Evolutionary conservation across 2,329 filamentous ascomycete genomes (phyloP).

Genomic region (Fusarium coffeatum): DNA sequence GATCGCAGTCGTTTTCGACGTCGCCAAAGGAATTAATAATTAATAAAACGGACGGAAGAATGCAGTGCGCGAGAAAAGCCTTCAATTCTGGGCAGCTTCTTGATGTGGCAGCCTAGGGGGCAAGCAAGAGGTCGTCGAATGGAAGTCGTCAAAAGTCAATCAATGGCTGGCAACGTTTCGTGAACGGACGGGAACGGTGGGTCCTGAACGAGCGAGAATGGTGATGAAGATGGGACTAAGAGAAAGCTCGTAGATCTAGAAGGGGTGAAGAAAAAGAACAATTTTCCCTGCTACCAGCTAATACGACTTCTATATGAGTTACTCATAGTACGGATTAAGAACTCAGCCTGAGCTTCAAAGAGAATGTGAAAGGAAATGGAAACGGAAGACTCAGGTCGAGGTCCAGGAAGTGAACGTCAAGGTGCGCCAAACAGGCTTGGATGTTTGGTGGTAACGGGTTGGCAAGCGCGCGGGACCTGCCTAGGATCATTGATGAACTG

Average conservation of each 20-base stretch:
- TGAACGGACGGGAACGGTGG: conserved; percentile 42
- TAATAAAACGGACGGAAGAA: conserved; percentile 29
- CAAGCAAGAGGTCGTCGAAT: conserved; percentile 25
- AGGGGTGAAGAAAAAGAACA: conserved; percentile 29
- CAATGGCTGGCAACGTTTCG: conserved; percentile 41
- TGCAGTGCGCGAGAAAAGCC: neutral
- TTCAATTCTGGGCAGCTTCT: conserved; percentile 3
- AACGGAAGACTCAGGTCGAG: conserved; percentile 1
- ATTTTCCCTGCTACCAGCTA: conserved; percentile 42
- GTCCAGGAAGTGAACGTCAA: conserved; percentile 10
- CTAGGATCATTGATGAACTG: neutral
- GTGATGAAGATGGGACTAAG: conserved; percentile 16
- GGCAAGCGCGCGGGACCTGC: conserved; percentile 43
- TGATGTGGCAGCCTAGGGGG: conserved; percentile 11
- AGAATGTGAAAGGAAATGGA: conserved; percentile 16
- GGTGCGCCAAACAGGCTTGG: conserved; percentile 33
- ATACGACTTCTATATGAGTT: conserved; percentile 33
- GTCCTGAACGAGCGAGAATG: conserved; percentile 34
- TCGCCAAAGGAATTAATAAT: conserved; percentile 39
- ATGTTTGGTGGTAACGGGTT: conserved; percentile 41
- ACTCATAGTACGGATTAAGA: conserved; percentile 41
- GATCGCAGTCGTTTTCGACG: conserved; percentile 33
- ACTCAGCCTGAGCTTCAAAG: conserved; percentile 30
- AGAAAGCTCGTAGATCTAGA: conserved; percentile 16
- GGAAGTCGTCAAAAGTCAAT: conserved; percentile 36